Evolutionary conservation across 1,139 yeast species (phyloP), one percentile per base, ranked within the genome.

Genomic region (Blastobotrys ciferrii): DNA sequence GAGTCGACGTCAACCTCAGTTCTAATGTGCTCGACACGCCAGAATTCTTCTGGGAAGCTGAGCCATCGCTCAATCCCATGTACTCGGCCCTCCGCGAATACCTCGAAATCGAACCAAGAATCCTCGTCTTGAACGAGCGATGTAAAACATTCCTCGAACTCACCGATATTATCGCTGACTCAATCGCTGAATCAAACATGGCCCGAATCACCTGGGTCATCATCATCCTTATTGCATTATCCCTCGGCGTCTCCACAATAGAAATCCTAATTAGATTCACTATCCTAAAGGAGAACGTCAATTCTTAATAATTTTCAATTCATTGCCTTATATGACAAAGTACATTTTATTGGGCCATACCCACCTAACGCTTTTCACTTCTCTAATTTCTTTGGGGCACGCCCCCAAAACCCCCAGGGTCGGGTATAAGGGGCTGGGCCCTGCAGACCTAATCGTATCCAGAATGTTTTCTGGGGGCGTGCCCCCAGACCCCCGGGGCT

Each of bases 1-100:
- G 98, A 43, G 96, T 91, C 6, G 98, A 92, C 67, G 98, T 92
- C 2, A 92, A 92, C 63, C 71, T 92, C 49, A 84, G 94, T 4
- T 87, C 96, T 12, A 87, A 89, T 52, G 91, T 92, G 19, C 73
- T 92, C 49, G 98, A 92, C 62, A 89, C 96, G 0, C 98, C 98
- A 0, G 96, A 87, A 51, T 89, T 88, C 61, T 92, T 92, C 66
- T 92, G 98, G 98, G 87, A 92, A 20, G 80, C 85, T 53, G 98
- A 92, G 67, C 98, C 98, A 2, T 91, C 96, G 32, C 75, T 92
- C 55, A 95, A 91, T 64, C 98, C 98, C 1, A 72, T 92, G 43
- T 92, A 92, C 66, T 76, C 78, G 33, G 98, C 97, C 0, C 85
- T 91, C 50, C 71, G 97, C 50, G 98, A 92, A 58, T 92, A 92